A percentile compares a stretch with the other conserved stretches of the same genome.
These are phyloP conservation scores for Peziza echinospora DNA, from an alignment of 495 filamentous ascomycete species.

Conservation along the genomic window DNA sequence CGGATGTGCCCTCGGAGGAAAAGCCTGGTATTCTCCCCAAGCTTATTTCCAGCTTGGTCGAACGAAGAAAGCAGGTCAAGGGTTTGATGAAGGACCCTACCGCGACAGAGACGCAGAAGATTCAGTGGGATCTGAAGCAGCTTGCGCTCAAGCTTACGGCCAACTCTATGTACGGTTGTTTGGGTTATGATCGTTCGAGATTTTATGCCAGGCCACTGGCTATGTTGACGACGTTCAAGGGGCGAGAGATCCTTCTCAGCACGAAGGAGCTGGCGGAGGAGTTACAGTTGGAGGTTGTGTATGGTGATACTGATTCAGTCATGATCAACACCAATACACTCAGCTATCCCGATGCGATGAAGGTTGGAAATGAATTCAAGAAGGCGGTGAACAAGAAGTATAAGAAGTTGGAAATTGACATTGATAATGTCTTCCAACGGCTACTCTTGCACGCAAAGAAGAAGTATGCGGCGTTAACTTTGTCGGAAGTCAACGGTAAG, in stretches of 20 bases:
- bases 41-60: conserved; percentile 78
- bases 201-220: conserved; percentile 92
- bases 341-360: conserved; percentile 43
- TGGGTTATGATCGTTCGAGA: conserved; percentile 84
- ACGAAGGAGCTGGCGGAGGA: conserved; percentile 89
- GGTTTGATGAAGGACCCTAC: conserved; percentile 84
- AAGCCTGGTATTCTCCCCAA: conserved; percentile 61
- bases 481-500: conserved; percentile 73
- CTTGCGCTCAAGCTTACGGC: conserved; percentile 89
- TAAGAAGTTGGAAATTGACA: conserved; percentile 81
- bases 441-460: conserved; percentile 93
- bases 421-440: conserved; percentile 90
- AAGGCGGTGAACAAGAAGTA: conserved; percentile 72
- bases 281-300: conserved; percentile 75
- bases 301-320: conserved; percentile 96
- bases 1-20: conserved; percentile 48
- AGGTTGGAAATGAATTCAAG: conserved; percentile 44
- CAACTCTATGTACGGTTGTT: conserved; percentile 98
- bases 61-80: conserved; percentile 74
- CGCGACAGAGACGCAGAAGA: conserved; percentile 39
- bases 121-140: conserved; percentile 97
- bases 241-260: conserved; percentile 85
- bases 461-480: conserved; percentile 95
- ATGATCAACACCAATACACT: conserved; percentile 99
- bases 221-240: conserved; percentile 89